A percentile compares a stretch with the other conserved stretches of the same genome.
These are phyloP conservation scores for Penicillium pulvis DNA, from an alignment of 495 filamentous ascomycete genomes.

Conservation along the genomic window DNA sequence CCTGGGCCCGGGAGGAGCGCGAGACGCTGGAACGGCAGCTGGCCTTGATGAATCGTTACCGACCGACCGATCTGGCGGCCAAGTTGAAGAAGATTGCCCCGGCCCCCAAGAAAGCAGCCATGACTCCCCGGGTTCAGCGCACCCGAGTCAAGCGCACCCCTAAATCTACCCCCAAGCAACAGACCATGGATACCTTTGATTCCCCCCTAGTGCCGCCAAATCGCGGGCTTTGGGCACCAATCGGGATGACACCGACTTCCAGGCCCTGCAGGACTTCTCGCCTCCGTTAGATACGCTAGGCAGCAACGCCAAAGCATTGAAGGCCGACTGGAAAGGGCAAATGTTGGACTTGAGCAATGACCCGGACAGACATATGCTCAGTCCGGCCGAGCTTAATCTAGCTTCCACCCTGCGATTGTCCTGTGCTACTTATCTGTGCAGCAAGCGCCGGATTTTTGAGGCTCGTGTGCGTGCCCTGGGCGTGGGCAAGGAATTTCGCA, in stretches of 20 bases:
- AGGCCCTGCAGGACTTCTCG: constrained; percentile 74
- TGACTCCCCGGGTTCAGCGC: constrained; percentile 36
- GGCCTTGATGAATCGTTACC: constrained; percentile 47
- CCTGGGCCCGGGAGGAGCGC: constrained; percentile 66
- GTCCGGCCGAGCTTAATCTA: constrained; percentile 75
- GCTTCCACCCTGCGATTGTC: constrained; percentile 81
- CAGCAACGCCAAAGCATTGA: constrained; percentile 67
- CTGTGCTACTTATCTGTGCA: constrained; percentile 89
- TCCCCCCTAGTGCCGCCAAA: constrained; percentile 41
- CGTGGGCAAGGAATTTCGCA: constrained; percentile 85
- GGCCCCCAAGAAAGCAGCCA: constrained; percentile 38
- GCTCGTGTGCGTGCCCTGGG: constrained; percentile 68
- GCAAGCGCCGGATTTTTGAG: constrained; percentile 91
- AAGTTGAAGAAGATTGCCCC: constrained; percentile 53
- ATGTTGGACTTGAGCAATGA: constrained; percentile 79
- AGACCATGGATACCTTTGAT: constrained; percentile 46
- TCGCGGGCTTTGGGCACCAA: constrained; percentile 55
- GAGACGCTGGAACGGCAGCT: constrained; percentile 56
- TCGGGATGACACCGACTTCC: constrained; percentile 85
- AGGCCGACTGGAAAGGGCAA: constrained; percentile 86
- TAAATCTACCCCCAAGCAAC: constrained; percentile 51
- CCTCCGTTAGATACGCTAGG: constrained; percentile 69
- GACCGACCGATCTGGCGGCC: constrained; percentile 29
- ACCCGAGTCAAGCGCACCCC: constrained; percentile 49
- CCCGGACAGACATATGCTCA: constrained; percentile 73